phyloP scores from a whole-genome alignment of 805 yeast species.

The Cyberlindnera bimundalis region DNA sequence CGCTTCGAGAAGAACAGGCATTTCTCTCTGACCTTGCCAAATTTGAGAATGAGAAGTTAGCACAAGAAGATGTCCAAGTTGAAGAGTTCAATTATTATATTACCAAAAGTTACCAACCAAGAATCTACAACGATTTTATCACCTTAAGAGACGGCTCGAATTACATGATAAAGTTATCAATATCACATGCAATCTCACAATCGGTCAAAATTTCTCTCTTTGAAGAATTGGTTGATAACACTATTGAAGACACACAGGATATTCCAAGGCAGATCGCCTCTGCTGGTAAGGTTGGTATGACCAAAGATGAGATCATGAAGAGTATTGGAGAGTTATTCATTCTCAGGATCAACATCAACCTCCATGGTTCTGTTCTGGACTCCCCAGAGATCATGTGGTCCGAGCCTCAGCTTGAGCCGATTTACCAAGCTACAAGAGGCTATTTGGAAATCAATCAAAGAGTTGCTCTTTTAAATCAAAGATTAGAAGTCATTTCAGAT shows the following conservation, averaged over 20 bases:
- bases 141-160: slow-evolving; percentile 85
- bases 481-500: slow-evolving; percentile 91
- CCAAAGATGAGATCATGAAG: slow-evolving; percentile 92
- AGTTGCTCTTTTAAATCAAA: slow-evolving; percentile 82
- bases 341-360: slow-evolving; percentile 72
- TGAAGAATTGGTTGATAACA: slow-evolving; percentile 94
- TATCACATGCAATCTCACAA: slow-evolving; percentile 95
- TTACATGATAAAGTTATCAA: slow-evolving; percentile 87
- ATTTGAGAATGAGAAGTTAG: slow-evolving; percentile 87
- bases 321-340: slow-evolving; percentile 95
- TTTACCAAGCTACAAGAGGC: slow-evolving; percentile 95
- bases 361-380: slow-evolving; percentile 87
- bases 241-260: slow-evolving; percentile 95
- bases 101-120: slow-evolving; percentile 90
- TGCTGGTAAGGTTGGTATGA: slow-evolving; percentile 93
- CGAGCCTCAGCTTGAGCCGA: slow-evolving; percentile 96
- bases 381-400: slow-evolving; percentile 99
- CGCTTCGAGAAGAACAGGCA: slow-evolving; percentile 75
- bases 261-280: slow-evolving; percentile 95
- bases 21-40: slow-evolving; percentile 82
- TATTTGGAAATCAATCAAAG: slow-evolving; percentile 93
- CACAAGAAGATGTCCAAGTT: slow-evolving; percentile 86
- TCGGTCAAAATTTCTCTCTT: slow-evolving; percentile 92
- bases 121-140: slow-evolving; percentile 93
- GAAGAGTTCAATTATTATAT: slow-evolving; percentile 96